Base-by-base conservation (phyloP, 2,329 filamentous ascomycete genomes). In the Microcyclospora tardicrescens region DNA sequence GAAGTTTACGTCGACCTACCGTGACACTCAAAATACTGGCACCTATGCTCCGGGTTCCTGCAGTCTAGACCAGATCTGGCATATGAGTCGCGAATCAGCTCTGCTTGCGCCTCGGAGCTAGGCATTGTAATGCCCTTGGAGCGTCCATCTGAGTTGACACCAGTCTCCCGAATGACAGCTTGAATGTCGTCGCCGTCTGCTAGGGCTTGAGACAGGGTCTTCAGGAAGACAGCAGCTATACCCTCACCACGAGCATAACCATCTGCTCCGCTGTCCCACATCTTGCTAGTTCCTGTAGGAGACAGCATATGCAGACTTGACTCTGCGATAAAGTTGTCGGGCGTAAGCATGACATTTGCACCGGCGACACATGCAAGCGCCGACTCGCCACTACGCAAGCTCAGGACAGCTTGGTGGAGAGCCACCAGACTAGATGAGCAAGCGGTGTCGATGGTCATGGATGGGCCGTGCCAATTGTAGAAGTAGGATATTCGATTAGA, bases 91-190 rank as follows among this genome's bases (percentile, higher is more conserved):
- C 12, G 30, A 32, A 32, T 32, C 14, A 65, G 40, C 0, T 43
- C 43, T 2, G 41, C 48, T 44, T 69, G 65, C 0, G 63, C 53
- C 1, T 39, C 35, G 1, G 53, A 34, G 16, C 50, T 57, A 8
- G 63, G 64, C 45, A 61, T 43, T 2, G 62, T 64, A 5, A 68
- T 58, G 5, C 62, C 60, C 2, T 46, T 40, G 9, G 41, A 39
- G 5, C 16, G 42, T 1, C 66, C 65, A 36, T 67, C 63, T 27
- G 54, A 51, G 33, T 63, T 63, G 2, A 55, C 37, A 2, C 51
- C 57, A 1, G 56, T 58, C 12, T 51, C 56, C 0, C 53, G 50
- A 9, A 64, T 51, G 6, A 63, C 47, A 28, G 59, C 58, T 24
- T 65, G 59, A 16, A 50, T 46, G 2, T 34, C 41, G 27, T 50